A percentile compares a stretch with the other conserved stretches of the same genome.
These are phyloP conservation scores for Leccinellum albellum DNA, from an alignment of 768 basidiomycete genomes.

Conservation along the genomic window DNA sequence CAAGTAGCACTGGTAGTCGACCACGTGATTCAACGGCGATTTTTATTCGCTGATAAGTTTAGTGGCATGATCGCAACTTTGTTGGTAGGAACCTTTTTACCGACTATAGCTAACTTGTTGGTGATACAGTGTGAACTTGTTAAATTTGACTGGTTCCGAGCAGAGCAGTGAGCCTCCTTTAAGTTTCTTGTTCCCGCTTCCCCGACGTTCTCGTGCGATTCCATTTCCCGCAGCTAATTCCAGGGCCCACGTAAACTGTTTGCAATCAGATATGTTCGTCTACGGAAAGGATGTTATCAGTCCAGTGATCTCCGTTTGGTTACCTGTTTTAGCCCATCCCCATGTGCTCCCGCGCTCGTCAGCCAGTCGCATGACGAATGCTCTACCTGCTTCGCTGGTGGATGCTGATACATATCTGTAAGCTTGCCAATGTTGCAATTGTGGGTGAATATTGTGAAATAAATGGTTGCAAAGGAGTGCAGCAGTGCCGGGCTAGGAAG, in stretches of 20 bases:
- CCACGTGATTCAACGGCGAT: neutral
- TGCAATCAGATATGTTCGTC: neutral
- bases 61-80: neutral
- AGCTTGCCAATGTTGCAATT: no score
- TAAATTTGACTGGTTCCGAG: neutral
- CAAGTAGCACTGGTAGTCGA: neutral
- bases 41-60: slow-evolving; percentile 9
- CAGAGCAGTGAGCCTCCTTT: no score
- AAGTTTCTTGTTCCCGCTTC: neutral
- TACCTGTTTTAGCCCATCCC: neutral
- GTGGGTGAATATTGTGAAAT: neutral
- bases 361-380: neutral
- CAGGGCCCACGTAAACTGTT: neutral
- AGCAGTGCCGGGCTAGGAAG: neutral
- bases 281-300: neutral
- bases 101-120: no score
- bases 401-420: neutral
- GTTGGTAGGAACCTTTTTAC: neutral
- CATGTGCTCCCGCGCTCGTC: neutral
- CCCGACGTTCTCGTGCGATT: neutral
- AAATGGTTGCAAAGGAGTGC: neutral
- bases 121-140: no score
- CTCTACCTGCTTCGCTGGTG: neutral
- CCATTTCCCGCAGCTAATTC: neutral
- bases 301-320: no score